Evolutionary conservation across 768 basidiomycete genomes (phyloP).

Genomic region (Lyophyllum shimeji): DNA sequence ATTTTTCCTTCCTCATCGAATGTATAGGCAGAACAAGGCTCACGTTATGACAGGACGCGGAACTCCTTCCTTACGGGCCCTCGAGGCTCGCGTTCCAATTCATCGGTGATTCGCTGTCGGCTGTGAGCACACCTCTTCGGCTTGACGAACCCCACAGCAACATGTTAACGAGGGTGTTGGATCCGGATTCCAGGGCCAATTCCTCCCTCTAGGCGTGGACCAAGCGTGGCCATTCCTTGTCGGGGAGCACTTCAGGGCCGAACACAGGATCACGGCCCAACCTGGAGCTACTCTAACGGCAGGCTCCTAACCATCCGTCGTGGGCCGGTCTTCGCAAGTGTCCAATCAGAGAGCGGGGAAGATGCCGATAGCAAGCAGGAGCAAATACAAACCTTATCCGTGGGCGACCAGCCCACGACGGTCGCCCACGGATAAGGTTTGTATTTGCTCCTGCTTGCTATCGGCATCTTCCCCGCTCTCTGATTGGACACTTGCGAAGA

Average conservation of each 20-base stretch:
- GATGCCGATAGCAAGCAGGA: too few relatives aligned
- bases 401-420: too few relatives aligned
- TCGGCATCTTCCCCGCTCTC: too few relatives aligned
- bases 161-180: background rate
- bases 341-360: too few relatives aligned
- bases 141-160: background rate
- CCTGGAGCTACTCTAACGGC: constrained; percentile 42
- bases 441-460: too few relatives aligned
- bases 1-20: constrained; percentile 1
- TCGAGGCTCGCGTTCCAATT: constrained; percentile 50
- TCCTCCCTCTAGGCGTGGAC: constrained; percentile 48
- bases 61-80: constrained; percentile 42
- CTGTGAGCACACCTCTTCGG: constrained; percentile 30
- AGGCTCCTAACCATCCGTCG: too few relatives aligned
- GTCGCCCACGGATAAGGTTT: too few relatives aligned
- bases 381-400: too few relatives aligned
- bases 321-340: too few relatives aligned
- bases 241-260: constrained; percentile 46
- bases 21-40: background rate
- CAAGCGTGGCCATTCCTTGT: constrained; percentile 58
- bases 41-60: constrained; percentile 38
- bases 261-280: constrained; percentile 51
- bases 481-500: too few relatives aligned
- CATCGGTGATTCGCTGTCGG: constrained; percentile 58
- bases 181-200: constrained; percentile 45